phyloP scores from a whole-genome alignment of 768 basidiomycete species.

The Hygrocybe coccinea region DNA sequence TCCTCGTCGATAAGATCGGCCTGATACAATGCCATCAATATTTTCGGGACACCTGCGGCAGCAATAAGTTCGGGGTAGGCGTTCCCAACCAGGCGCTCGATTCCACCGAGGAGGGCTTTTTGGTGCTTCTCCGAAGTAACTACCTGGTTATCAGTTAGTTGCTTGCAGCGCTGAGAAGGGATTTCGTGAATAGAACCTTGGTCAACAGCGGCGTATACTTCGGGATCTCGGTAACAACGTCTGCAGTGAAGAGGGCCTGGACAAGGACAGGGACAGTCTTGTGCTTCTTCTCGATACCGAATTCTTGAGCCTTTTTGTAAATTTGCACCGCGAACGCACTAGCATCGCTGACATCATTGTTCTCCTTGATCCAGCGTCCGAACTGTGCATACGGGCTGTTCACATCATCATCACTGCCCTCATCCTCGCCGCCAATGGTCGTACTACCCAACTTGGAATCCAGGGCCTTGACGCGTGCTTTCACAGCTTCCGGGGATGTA shows the following conservation, averaged over 20 bases:
- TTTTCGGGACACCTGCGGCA: constrained; percentile 66
- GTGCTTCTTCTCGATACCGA: constrained; percentile 94
- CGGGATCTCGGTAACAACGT: constrained; percentile 60
- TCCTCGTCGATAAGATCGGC: constrained; percentile 90
- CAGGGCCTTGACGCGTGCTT: constrained; percentile 70
- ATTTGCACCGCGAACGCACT: constrained; percentile 60
- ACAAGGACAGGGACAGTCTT: constrained; percentile 79
- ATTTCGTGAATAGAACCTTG: constrained; percentile 59
- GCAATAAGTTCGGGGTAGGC: constrained; percentile 61
- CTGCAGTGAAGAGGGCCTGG: constrained; percentile 75
- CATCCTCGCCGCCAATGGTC: constrained; percentile 65
- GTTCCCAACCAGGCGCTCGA: constrained; percentile 81
- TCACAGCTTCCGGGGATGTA: constrained; percentile 84
- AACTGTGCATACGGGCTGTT: constrained; percentile 84
- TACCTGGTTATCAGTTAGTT: constrained; percentile 46
- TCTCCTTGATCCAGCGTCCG: constrained; percentile 81
- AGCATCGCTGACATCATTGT: constrained; percentile 44
- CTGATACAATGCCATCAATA: constrained; percentile 93
- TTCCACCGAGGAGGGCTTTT: constrained; percentile 87
- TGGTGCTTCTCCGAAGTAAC: constrained; percentile 92
- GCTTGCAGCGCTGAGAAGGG: no score
- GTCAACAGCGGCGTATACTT: constrained; percentile 64
- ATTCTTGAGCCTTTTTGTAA: constrained; percentile 84
- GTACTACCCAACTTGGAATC: constrained; percentile 53
- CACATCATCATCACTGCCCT: constrained; percentile 81